Evolutionary conservation across 1,284 basidiomycete species (phyloP), one percentile per base, ranked within the genome.

Genomic region (Athelia sp.): DNA sequence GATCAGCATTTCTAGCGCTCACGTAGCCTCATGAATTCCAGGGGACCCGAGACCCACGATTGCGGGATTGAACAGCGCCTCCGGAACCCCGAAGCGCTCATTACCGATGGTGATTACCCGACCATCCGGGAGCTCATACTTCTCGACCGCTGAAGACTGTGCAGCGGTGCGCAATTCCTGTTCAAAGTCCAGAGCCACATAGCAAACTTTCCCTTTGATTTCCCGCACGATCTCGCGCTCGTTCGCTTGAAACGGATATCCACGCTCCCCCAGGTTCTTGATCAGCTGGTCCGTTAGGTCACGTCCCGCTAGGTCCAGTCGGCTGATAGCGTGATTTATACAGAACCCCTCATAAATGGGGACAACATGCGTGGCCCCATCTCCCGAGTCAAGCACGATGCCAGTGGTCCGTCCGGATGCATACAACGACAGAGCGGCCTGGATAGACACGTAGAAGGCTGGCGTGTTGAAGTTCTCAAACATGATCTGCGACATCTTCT

Each of bases 401-500:
- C 91, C 92, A 46, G 92, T 95, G 34, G 82, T 84, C 73, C 92
- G 89, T 74, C 93, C 93, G 52, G 91, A 95, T 31, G 93, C 91
- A 73, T 94, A 95, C 49, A 95, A 81, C 34, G 91, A 94, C 38
- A 96, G 81, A 50, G 94, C 92, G 67, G 92, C 92, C 75, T 95
- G 93, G 71, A 94, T 93, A 51, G 89, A 81, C 59, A 94, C 91
- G 77, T 94, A 94, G 79, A 95, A 93, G 15, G 92, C 92, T 50
- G 92, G 92, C 3, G 82, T 84, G 73, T 94, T 95, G 83, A 96
- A 95, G 43, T 91, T 95, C 79, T 96, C 92, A 70, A 96, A 96
- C 90, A 94, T 94, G 79, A 94, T 93, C 74, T 94, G 91, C 54
- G 91, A 93, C 91, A 94, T 94, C 81, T 94, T 94, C 77, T 96